Conservation (phyloP, 148 eudicot genomes). For the Polygonum aviculare region DNA sequence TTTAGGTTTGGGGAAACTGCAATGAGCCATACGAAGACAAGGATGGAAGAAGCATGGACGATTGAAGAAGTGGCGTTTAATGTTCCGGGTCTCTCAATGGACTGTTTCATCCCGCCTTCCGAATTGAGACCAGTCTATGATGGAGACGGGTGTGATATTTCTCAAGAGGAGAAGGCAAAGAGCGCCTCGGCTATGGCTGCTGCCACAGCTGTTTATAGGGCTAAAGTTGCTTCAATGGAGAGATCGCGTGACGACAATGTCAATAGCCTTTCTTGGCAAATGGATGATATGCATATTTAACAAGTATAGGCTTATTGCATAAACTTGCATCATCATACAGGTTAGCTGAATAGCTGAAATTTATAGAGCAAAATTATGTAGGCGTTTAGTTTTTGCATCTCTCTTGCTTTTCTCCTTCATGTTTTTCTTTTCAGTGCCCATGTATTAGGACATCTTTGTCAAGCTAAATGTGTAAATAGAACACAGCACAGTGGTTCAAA, state of each 20-base stretch:
- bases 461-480: slow-evolving; percentile 48
- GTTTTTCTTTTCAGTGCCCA: neutral
- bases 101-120: slow-evolving; percentile 95
- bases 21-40: slow-evolving; percentile 67
- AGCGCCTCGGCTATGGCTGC: slow-evolving; percentile 39
- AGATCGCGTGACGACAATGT: slow-evolving; percentile 23
- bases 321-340: slow-evolving; percentile 15
- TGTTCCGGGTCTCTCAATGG: slow-evolving; percentile 70
- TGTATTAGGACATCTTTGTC: neutral
- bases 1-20: slow-evolving; percentile 89
- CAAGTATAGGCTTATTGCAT: neutral
- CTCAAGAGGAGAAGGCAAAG: slow-evolving; percentile 49
- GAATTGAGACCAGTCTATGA: slow-evolving; percentile 48
- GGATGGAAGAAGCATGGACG: slow-evolving; percentile 75
- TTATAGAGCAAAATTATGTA: slow-evolving; percentile 15
- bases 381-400: slow-evolving; percentile 6
- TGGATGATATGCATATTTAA: slow-evolving; percentile 44
- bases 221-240: slow-evolving; percentile 62
- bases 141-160: slow-evolving; percentile 51
- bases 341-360: slow-evolving; percentile 25
- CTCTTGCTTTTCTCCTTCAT: neutral
- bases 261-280: slow-evolving; percentile 43
- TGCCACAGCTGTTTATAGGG: slow-evolving; percentile 36
- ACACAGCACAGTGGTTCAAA: slow-evolving; percentile 27
- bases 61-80: slow-evolving; percentile 76